Base-by-base conservation (phyloP, 139 green algal species). In the Tetraselmis chui region DNA sequence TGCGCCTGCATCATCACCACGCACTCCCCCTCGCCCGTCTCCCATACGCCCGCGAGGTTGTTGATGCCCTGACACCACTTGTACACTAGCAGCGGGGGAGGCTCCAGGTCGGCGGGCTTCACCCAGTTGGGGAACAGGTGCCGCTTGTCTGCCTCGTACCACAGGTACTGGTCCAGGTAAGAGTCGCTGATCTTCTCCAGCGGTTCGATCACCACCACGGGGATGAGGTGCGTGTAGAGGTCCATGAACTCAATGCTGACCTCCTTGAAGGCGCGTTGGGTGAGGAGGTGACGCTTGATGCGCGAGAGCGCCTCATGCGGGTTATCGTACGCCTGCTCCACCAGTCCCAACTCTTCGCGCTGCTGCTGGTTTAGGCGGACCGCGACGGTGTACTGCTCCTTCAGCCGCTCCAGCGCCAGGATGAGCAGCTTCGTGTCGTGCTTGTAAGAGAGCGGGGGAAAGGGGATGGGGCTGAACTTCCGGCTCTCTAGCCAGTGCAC, bases 381-480 rank as follows among this genome's bases (percentile, higher is more conserved):
- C 11, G 94, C 91, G 78, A 94, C 92, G n/a, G 93, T 96, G 90
- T 99, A 99, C 87, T 95, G 91, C 92, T 99, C 97, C 93, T 99
- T 99, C 18, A 99, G 91, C 29, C 95, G 92, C 90, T 99, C 96
- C 84, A 99, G 90, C 31, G 95, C 95, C 84, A 99, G 92, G 86
- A 99, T 99, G 77, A 99, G 92, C 85, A 99, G 92, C 95, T 99
- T 99, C 83, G 95, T 98, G 92, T 99, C 97, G 84, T 99, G 96
- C 92, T 99, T 99, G 93, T 99, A 99, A 76, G 95, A 98, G 23
- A 99, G 93, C 28, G 97, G 97, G 22, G 97, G 97, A 90, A 99
- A 99, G 75, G 96, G 97, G 88, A 99, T 98, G 83, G 94, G 95
- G 58, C 87, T 90, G 90, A 98, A 99, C 91, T 98, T 98, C 84